Conservation (phyloP, 2,329 filamentous ascomycete genomes). For the Phialemoniopsis sp. region DNA sequence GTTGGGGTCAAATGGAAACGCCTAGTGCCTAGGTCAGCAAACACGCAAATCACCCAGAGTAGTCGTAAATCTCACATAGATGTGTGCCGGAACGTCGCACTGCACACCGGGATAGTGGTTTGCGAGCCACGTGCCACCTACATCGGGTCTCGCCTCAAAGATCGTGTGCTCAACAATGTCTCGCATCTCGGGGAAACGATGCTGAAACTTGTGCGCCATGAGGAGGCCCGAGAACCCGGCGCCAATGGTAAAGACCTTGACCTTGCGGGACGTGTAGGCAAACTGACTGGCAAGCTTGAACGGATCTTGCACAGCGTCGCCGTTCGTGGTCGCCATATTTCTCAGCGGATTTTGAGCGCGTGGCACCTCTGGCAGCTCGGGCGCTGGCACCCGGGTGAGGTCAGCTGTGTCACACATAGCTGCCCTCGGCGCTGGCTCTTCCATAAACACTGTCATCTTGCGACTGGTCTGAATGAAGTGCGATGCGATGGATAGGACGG, state of each 20-base stretch:
- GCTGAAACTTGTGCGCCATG: slow-evolving; percentile 28
- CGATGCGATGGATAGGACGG: too few relatives aligned
- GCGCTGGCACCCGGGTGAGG: not conserved
- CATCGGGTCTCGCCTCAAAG: slow-evolving; percentile 21
- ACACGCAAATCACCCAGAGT: not conserved
- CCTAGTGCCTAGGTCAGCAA: slow-evolving; percentile 7
- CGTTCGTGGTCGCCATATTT: not conserved
- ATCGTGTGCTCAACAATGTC: slow-evolving; percentile 19
- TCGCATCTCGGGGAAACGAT: slow-evolving; percentile 22
- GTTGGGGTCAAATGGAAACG: slow-evolving; percentile 52
- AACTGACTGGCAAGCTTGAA: slow-evolving; percentile 13
- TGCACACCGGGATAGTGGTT: slow-evolving; percentile 23
- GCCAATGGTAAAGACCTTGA: slow-evolving; percentile 27
- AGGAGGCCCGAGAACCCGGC: slow-evolving; percentile 25
- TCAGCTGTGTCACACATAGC: not conserved
- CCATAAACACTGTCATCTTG: slow-evolving; percentile 1
- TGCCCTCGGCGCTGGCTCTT: not conserved
- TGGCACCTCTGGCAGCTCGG: not conserved
- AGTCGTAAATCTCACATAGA: slow-evolving; percentile 9
- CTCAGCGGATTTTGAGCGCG: not conserved
- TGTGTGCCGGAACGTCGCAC: slow-evolving; percentile 17
- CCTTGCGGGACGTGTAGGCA: slow-evolving; percentile 21
- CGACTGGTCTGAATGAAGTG: too few relatives aligned
- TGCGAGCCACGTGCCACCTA: slow-evolving; percentile 27
- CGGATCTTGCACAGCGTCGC: slow-evolving; percentile 11